phyloP scores from a whole-genome alignment of 139 green algal genomes.

The Tetraselmis striata region DNA sequence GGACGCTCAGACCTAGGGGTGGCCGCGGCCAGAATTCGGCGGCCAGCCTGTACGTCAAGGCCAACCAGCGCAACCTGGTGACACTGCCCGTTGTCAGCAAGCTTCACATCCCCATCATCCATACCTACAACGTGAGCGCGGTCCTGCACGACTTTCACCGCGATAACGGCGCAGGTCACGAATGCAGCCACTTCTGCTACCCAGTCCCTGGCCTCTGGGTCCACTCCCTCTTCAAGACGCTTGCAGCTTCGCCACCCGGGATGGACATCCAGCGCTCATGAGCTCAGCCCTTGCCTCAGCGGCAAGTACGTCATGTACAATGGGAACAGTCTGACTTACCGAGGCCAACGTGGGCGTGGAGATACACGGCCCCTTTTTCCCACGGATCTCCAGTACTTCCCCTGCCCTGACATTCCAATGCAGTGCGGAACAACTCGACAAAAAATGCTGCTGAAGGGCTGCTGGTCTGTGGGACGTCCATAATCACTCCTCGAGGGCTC shows the following conservation, averaged over 20 bases:
- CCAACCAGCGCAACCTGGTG: background rate
- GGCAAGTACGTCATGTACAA: background rate
- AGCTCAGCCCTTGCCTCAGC: background rate
- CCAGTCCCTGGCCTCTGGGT: background rate
- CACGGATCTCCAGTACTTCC: too few relatives aligned
- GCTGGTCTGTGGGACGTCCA: too few relatives aligned
- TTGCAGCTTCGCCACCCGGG: background rate
- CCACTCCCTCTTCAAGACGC: background rate
- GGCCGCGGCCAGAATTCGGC: background rate
- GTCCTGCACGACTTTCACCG: constrained; percentile 21
- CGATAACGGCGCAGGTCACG: constrained; percentile 19
- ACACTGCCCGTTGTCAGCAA: background rate
- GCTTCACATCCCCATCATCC: constrained; percentile 7
- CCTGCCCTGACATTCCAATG: too few relatives aligned
- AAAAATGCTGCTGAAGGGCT: too few relatives aligned
- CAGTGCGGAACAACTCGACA: too few relatives aligned
- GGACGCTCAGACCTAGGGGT: background rate
- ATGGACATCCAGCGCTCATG: too few relatives aligned
- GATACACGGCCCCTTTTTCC: too few relatives aligned
- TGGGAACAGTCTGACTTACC: too few relatives aligned
- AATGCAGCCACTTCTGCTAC: constrained; percentile 26
- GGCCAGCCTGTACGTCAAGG: background rate
- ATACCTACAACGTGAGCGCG: constrained; percentile 17
- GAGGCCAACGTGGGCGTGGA: too few relatives aligned
- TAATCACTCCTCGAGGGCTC: too few relatives aligned